These are phyloP conservation scores for Trichoderma guizhouense DNA, from an alignment of 2,329 filamentous ascomycete genomes.

Conservation along the genomic window DNA sequence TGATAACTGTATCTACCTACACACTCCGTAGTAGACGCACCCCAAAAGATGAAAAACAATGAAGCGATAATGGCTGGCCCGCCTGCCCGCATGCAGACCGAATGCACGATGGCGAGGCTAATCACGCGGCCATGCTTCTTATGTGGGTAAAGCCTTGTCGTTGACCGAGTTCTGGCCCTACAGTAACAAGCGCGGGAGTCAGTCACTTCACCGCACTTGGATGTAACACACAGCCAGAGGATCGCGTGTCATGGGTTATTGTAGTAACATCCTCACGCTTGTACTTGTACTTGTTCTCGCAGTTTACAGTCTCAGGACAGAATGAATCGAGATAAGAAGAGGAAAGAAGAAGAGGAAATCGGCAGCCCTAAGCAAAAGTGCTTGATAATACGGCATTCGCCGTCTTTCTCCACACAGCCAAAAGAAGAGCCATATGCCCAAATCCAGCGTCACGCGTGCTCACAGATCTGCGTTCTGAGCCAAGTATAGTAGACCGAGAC, in stretches of 20 bases:
- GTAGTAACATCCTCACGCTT: neutral
- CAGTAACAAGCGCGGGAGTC: neutral
- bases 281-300: neutral
- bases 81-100: slow-evolving; percentile 11
- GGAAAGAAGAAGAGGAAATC: neutral
- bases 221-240: neutral
- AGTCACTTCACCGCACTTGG: neutral
- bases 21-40: neutral
- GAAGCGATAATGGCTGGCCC: neutral
- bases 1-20: neutral
- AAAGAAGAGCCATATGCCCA: neutral
- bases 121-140: neutral
- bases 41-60: neutral
- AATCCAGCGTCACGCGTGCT: neutral
- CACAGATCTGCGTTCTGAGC: neutral
- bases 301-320: neutral
- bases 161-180: neutral
- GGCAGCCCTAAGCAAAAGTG: neutral
- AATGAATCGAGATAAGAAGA: neutral
- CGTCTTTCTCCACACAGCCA: neutral
- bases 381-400: neutral
- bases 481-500: neutral
- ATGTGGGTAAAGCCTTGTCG: neutral
- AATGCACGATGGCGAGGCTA: neutral
- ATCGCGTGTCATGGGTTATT: neutral